Percentiles rank a stretch among this genome's conserved stretches.
These are phyloP conservation scores for Phaeosphaeria sp. DNA, from an alignment of 2,329 filamentous ascomycete species.

Conservation along the genomic window DNA sequence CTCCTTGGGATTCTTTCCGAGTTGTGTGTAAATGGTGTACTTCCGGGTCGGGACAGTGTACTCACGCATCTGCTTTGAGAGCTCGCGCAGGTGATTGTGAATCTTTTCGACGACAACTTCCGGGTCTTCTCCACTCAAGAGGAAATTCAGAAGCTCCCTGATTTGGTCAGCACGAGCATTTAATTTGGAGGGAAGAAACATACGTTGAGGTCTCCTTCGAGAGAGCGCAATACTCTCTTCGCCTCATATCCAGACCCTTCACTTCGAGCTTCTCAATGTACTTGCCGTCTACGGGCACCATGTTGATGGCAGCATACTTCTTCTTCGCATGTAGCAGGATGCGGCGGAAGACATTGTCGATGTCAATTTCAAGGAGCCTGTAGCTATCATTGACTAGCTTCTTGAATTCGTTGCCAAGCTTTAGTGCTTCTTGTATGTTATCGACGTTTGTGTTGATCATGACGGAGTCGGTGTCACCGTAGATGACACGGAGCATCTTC, in stretches of 20 bases:
- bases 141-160: conserved; percentile 85
- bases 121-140: conserved; percentile 90
- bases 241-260: conserved; percentile 97
- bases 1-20: conserved; percentile 90
- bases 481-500: conserved; percentile 91
- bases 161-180: conserved; percentile 13
- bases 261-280: conserved; percentile 95
- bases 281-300: conserved; percentile 87
- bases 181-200: conserved; percentile 22
- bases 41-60: conserved; percentile 77
- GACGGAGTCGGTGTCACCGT: conserved; percentile 98
- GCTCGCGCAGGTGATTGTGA: conserved; percentile 88
- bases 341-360: conserved; percentile 95
- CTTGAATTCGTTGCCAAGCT: conserved; percentile 94
- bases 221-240: conserved; percentile 93
- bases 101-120: conserved; percentile 88
- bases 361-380: conserved; percentile 92
- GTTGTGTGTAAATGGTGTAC: conserved; percentile 97
- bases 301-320: conserved; percentile 97
- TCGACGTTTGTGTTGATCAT: conserved; percentile 99
- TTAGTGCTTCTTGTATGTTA: conserved; percentile 87
- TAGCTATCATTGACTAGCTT: conserved; percentile 93
- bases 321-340: conserved; percentile 97
- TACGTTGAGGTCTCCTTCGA: conserved; percentile 89
- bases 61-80: conserved; percentile 86